Percentiles rank a stretch among this genome's conserved stretches.
These are phyloP conservation scores for Oemleria cerasiformis DNA, from an alignment of 306 rosid genomes.

Conservation along the genomic window DNA sequence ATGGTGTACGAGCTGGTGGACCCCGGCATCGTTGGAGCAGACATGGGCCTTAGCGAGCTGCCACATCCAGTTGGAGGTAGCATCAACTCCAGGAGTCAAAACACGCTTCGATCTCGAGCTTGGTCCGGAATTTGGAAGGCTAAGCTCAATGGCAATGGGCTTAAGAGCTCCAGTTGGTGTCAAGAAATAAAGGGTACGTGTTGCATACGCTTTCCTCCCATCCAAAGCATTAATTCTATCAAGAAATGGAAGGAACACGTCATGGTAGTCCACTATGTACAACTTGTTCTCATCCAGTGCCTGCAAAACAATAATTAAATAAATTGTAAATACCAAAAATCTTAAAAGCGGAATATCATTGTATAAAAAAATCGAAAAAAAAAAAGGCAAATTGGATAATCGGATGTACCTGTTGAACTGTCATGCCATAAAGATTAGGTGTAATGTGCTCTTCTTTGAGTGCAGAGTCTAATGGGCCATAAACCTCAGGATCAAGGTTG, in stretches of 20 bases:
- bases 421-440: slow-evolving; percentile 75
- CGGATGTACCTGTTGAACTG: slow-evolving; percentile 67
- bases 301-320: slow-evolving; percentile 29
- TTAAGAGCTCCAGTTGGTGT: slow-evolving; percentile 67
- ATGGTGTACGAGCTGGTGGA: slow-evolving; percentile 92
- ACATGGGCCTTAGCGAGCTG: slow-evolving; percentile 93
- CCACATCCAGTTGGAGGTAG: slow-evolving; percentile 84
- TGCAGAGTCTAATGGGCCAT: slow-evolving; percentile 75
- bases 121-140: slow-evolving; percentile 65
- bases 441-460: slow-evolving; percentile 86
- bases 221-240: slow-evolving; percentile 78
- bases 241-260: slow-evolving; percentile 75
- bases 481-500: slow-evolving; percentile 66
- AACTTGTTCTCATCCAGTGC: slow-evolving; percentile 68
- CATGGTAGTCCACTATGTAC: slow-evolving; percentile 81
- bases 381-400: slow-evolving; percentile 1
- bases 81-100: slow-evolving; percentile 66
- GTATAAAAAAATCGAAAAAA: not conserved
- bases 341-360: not conserved
- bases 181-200: slow-evolving; percentile 68
- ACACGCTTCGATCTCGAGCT: slow-evolving; percentile 58
- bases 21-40: slow-evolving; percentile 86
- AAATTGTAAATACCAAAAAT: not conserved
- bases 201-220: slow-evolving; percentile 88
- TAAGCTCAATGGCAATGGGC: slow-evolving; percentile 91